phyloP scores from a whole-genome alignment of 805 yeast genomes.

The Candida railenensis region DNA sequence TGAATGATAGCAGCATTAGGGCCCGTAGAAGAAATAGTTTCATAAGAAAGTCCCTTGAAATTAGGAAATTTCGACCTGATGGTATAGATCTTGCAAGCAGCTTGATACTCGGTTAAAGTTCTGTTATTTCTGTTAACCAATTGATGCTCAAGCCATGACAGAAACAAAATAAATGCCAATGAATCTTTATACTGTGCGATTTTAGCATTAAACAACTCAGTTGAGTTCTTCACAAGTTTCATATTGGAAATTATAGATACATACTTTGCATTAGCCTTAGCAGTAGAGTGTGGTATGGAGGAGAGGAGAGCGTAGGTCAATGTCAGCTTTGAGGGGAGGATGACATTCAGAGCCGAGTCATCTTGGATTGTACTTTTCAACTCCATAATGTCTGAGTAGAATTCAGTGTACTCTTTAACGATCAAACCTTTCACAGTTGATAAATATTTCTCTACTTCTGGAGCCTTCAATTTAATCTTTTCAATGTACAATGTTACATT shows the following conservation, averaged over 20 bases:
- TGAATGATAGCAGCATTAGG: slow-evolving; percentile 75
- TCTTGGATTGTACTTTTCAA: slow-evolving; percentile 19
- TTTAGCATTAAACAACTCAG: slow-evolving; percentile 70
- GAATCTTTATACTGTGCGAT: slow-evolving; percentile 85
- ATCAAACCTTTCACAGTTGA: slow-evolving; percentile 22
- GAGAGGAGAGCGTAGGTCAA: slow-evolving; percentile 32
- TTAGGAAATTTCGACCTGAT: slow-evolving; percentile 54
- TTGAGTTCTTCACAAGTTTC: slow-evolving; percentile 73
- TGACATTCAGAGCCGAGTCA: slow-evolving; percentile 15
- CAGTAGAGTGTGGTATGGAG: slow-evolving; percentile 28
- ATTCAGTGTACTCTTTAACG: slow-evolving; percentile 52
- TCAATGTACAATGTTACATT: slow-evolving; percentile 55
- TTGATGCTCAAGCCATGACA: slow-evolving; percentile 77
- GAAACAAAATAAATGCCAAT: slow-evolving; percentile 66
- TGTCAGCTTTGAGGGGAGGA: slow-evolving; percentile 29
- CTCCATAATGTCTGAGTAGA: slow-evolving; percentile 55
- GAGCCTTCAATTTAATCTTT: slow-evolving; percentile 33
- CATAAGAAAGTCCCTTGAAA: slow-evolving; percentile 70
- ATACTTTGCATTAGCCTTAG: slow-evolving; percentile 20
- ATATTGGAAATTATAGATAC: slow-evolving; percentile 42
- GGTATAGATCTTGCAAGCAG: slow-evolving; percentile 56
- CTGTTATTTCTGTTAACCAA: slow-evolving; percentile 37
- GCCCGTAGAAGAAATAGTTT: slow-evolving; percentile 75
- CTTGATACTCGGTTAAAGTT: slow-evolving; percentile 60
- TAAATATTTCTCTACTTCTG: slow-evolving; percentile 24